Conservation (phyloP, 2,329 filamentous ascomycete species). For the Diatrype stigma region DNA sequence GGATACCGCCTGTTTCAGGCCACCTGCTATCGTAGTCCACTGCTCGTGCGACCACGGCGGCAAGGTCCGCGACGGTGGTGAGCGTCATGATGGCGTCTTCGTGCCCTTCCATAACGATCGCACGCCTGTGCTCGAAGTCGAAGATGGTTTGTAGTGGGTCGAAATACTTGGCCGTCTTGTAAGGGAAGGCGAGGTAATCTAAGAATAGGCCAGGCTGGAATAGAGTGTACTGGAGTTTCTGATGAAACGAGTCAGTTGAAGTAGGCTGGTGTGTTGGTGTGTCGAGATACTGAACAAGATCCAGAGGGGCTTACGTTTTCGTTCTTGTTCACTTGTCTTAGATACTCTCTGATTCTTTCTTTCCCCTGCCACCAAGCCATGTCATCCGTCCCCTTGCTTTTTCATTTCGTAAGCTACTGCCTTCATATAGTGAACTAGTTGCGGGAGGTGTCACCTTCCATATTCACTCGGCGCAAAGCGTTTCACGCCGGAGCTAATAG, state of each 20-base stretch:
- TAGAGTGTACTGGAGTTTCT: conserved; percentile 51
- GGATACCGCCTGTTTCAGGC: conserved; percentile 38
- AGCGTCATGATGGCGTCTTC: conserved; percentile 40
- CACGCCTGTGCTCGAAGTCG: conserved; percentile 37
- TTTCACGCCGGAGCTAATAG: conserved; percentile 54
- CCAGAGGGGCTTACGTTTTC: conserved; percentile 32
- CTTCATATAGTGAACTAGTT: no score
- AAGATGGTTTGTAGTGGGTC: conserved; percentile 33
- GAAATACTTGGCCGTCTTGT: conserved; percentile 42
- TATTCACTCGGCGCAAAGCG: conserved; percentile 62
- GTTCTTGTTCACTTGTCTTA: conserved; percentile 46
- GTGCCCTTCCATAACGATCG: conserved; percentile 36
- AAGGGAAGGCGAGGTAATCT: conserved; percentile 50
- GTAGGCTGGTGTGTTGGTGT: neutral
- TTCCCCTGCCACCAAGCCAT: conserved; percentile 51
- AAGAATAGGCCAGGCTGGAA: conserved; percentile 53
- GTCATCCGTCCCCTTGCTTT: conserved; percentile 11
- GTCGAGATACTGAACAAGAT: neutral
- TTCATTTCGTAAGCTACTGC: no score
- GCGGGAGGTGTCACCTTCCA: no score
- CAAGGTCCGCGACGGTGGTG: conserved; percentile 41
- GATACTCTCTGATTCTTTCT: conserved; percentile 42
- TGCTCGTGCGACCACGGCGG: conserved; percentile 32
- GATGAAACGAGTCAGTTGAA: neutral
- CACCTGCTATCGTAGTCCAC: conserved; percentile 41